These are phyloP conservation scores for Penicillium thymicola DNA, from an alignment of 2,329 filamentous ascomycete genomes.

Conservation along the genomic window DNA sequence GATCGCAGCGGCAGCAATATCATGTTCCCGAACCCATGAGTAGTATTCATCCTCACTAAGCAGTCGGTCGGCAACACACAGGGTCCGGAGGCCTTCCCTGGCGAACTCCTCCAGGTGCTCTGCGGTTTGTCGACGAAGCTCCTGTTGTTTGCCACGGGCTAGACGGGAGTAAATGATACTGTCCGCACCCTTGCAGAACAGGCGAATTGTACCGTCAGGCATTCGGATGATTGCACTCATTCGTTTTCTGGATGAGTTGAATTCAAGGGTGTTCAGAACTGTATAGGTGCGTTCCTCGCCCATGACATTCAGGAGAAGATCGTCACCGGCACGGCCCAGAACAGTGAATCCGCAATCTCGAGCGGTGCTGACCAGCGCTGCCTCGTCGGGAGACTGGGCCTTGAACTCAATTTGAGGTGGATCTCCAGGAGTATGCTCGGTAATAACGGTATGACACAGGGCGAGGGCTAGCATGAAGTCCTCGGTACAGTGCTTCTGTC, in stretches of 20 bases:
- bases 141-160: constrained; percentile 76
- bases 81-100: constrained; percentile 85
- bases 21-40: constrained; percentile 81
- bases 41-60: constrained; percentile 79
- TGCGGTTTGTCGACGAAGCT: constrained; percentile 78
- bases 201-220: constrained; percentile 82
- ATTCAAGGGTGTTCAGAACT: constrained; percentile 92
- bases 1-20: constrained; percentile 78
- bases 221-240: constrained; percentile 98
- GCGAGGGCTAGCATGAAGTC: constrained; percentile 93
- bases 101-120: constrained; percentile 97
- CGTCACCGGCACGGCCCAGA: constrained; percentile 72
- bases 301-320: constrained; percentile 80
- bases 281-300: constrained; percentile 81
- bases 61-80: constrained; percentile 85
- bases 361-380: constrained; percentile 88
- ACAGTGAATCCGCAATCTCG: constrained; percentile 95
- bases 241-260: constrained; percentile 92
- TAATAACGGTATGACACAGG: constrained; percentile 95
- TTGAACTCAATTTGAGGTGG: constrained; percentile 90
- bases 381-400: constrained; percentile 94
- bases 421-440: constrained; percentile 85
- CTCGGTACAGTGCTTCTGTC: constrained; percentile 74
- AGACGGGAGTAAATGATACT: constrained; percentile 94
- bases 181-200: constrained; percentile 97